phyloP scores from a whole-genome alignment of 75 land plant genomes.

The Selaginella tamariscina region DNA sequence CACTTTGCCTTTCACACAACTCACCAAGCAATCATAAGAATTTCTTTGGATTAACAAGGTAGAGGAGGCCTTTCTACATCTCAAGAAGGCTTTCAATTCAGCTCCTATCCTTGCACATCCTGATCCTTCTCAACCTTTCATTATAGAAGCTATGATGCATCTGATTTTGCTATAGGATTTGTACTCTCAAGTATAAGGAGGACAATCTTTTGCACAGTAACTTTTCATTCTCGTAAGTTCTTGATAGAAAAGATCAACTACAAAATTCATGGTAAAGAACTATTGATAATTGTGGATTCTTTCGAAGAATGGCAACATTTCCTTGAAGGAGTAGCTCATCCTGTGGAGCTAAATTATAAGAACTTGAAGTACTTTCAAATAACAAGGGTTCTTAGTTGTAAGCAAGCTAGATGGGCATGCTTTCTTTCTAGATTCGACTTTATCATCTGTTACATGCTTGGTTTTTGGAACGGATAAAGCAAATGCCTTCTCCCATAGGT shows the following conservation, averaged over 20 bases:
- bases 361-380: too few species aligned
- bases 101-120: conserved; percentile 8
- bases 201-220: conserved; percentile 17
- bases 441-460: too few species aligned
- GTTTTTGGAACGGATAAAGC: too few species aligned
- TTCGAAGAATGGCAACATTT: conserved; percentile 22
- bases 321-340: conserved; percentile 19
- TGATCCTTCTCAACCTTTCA: conserved; percentile 6
- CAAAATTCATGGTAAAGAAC: too few species aligned
- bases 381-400: too few species aligned
- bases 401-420: too few species aligned
- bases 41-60: conserved; percentile 8
- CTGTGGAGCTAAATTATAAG: too few species aligned
- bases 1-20: conserved; percentile 13
- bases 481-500: too few species aligned
- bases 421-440: too few species aligned
- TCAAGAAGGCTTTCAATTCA: conserved; percentile 16
- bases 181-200: neutral
- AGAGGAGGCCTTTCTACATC: neutral
- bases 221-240: conserved; percentile 17
- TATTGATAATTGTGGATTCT: too few species aligned
- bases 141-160: conserved; percentile 20
- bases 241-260: conserved; percentile 15
- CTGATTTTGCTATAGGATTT: conserved; percentile 15
- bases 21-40: conserved; percentile 1